Conservation (phyloP, 805 yeast genomes). For the Peterozyma toletana region DNA sequence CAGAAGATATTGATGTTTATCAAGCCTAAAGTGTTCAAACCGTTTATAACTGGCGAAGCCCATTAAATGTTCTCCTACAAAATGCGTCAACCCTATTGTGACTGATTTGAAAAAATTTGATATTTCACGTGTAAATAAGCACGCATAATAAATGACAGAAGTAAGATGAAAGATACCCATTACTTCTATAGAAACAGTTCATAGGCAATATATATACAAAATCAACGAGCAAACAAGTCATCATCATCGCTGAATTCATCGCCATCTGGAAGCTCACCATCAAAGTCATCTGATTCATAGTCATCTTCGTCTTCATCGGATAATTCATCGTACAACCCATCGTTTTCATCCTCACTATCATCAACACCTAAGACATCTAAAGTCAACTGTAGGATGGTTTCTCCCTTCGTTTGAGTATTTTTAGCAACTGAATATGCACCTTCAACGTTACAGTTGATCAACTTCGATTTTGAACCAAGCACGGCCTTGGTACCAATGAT, state of each 20-base stretch:
- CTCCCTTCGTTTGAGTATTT: conserved; percentile 37
- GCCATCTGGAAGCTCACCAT: conserved; percentile 32
- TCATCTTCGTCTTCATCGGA: conserved; percentile 24
- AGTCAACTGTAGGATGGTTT: conserved; percentile 26
- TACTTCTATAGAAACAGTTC: no score
- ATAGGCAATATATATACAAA: no score
- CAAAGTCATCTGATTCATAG: conserved; percentile 33
- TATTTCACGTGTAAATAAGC: no score
- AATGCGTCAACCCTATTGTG: no score
- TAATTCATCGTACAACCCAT: conserved; percentile 11
- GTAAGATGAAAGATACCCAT: no score
- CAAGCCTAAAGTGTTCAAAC: no score
- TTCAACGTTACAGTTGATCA: conserved; percentile 82
- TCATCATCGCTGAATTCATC: conserved; percentile 61
- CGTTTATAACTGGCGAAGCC: no score
- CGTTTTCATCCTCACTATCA: conserved; percentile 15
- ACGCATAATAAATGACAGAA: background rate
- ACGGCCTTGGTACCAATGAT: conserved; percentile 66
- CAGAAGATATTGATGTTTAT: no score
- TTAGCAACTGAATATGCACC: conserved; percentile 63
- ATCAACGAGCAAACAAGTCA: conserved; percentile 15
- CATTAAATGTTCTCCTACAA: no score
- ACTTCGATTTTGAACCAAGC: conserved; percentile 57
- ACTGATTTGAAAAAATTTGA: no score
- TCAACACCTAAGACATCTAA: conserved; percentile 17